These are phyloP conservation scores for Dalbergia cochinchinensis DNA, from an alignment of 306 rosid species.

Conservation along the genomic window DNA sequence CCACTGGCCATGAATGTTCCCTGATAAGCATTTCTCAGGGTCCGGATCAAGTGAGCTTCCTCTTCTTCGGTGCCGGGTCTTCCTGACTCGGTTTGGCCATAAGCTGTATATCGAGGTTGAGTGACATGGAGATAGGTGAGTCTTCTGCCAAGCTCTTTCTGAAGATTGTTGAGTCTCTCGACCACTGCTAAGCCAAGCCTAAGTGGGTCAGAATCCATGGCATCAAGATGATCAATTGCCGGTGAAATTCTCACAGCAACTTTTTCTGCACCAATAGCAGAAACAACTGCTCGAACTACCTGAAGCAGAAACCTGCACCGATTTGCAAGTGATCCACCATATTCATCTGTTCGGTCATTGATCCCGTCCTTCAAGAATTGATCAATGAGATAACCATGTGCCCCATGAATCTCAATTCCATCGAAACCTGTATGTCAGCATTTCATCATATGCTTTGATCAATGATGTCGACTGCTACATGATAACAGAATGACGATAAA, in stretches of 20 bases:
- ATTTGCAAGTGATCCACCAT: constrained; percentile 75
- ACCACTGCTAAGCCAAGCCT: constrained; percentile 79
- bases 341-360: constrained; percentile 63
- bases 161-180: constrained; percentile 75
- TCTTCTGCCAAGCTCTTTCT: constrained; percentile 58
- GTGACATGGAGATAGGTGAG: constrained; percentile 90
- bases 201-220: constrained; percentile 82
- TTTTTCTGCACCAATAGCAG: constrained; percentile 68
- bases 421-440: constrained; percentile 78
- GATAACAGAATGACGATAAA: constrained; percentile 21
- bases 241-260: constrained; percentile 83
- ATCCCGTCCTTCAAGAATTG: constrained; percentile 61
- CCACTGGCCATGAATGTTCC: constrained; percentile 90
- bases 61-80: constrained; percentile 80
- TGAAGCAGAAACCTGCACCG: constrained; percentile 71
- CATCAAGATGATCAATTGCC: constrained; percentile 92
- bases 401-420: constrained; percentile 92
- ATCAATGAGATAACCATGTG: constrained; percentile 82
- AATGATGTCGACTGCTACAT: background rate
- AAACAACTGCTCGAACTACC: constrained; percentile 65
- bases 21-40: constrained; percentile 63
- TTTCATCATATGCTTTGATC: constrained; percentile 62
- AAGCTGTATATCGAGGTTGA: constrained; percentile 76
- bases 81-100: constrained; percentile 76
- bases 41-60: constrained; percentile 62